Base-by-base conservation (phyloP, 352 stramenopile species). In the Phytopythium montanum region DNA sequence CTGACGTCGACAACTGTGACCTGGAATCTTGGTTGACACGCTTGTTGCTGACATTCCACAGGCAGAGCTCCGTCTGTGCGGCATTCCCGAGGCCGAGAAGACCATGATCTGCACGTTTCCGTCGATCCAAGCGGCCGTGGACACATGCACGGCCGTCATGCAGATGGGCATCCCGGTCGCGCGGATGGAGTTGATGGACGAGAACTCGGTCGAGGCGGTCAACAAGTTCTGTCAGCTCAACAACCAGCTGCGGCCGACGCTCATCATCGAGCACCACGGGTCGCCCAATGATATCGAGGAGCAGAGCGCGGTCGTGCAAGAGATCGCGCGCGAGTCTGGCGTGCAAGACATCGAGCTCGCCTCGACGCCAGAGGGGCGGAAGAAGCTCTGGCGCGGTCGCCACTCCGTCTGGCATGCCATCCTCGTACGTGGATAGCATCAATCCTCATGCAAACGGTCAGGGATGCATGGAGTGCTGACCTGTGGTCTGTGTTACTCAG, bases 201-300 rank as follows among this genome's bases (percentile, higher is more conserved):
- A 90, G 51, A 73, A 75, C 48, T 73, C 78, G 1, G 73, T 93
- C 1, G 65, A 73, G 10, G 85, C 77, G 5, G 85, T 88, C 58
- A 92, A 92, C 72, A 83, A 77, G 48, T 91, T 87, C 66, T 90
- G 76, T 10, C 87, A 90, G 54, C 68, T 88, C 13, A 48, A 82
- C 56, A 86, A 91, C 58, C 53, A 73, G 0, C 72, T 92, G 46
- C 79, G 73, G 10, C 95, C 96, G 21, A 96, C 84, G 14, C 62
- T 99, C 4, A 97, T 99, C 61, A 88, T 99, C 29, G 96, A 99
- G 71, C 89, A 98, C 64, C 78, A 92, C 54, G 93, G 90, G 6
- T 73, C 78, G 16, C 42, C 57, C 8, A 69, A 53, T 13, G 82
- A 90, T 63, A 62, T 98, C 12, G 70, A 86, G 21, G 87, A 97